A percentile compares a stretch with the other conserved stretches of the same genome.
Evolutionary conservation across 163 green algal species (phyloP).

Genomic region (Chlorella variabilis): DNA sequence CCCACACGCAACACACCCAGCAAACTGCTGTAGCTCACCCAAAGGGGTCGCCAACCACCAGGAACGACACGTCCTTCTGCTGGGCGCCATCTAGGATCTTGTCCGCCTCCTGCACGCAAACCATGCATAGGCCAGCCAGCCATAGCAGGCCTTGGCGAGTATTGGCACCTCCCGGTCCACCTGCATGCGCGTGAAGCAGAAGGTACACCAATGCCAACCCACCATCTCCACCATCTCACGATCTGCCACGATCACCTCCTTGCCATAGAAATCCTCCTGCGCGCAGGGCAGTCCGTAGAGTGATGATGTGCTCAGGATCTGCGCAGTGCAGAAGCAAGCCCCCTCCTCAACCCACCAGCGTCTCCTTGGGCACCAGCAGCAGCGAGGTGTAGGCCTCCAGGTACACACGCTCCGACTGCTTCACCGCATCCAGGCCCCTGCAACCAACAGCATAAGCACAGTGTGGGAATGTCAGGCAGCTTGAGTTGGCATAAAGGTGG

Average conservation of each 20-base stretch:
- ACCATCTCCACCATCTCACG: slow-evolving; percentile 96
- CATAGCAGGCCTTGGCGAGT: too few relatives aligned
- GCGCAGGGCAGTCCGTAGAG: too few relatives aligned
- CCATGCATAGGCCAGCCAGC: neutral
- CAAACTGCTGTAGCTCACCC: too few relatives aligned
- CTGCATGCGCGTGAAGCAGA: too few relatives aligned
- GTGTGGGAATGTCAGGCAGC: too few relatives aligned
- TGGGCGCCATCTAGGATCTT: slow-evolving; percentile 50
- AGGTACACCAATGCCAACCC: neutral
- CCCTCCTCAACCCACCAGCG: too few relatives aligned
- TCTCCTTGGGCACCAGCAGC: slow-evolving; percentile 85
- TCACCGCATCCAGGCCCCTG: slow-evolving; percentile 91
- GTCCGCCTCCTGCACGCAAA: slow-evolving; percentile 51
- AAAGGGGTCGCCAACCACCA: slow-evolving; percentile 98
- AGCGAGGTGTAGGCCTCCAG: slow-evolving; percentile 98
- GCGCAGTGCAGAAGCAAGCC: too few relatives aligned
- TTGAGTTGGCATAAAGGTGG: too few relatives aligned
- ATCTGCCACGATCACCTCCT: slow-evolving; percentile 88
- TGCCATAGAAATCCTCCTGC: slow-evolving; percentile 95
- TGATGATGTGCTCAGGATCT: too few relatives aligned
- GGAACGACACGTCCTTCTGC: slow-evolving; percentile 90
- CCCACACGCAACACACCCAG: too few relatives aligned
- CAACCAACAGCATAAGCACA: neutral
- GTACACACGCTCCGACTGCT: slow-evolving; percentile 83
- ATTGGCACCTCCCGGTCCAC: too few relatives aligned